phyloP scores from a whole-genome alignment of 176 grass and related monocot genomes.

The Eragrostis nindensis region DNA sequence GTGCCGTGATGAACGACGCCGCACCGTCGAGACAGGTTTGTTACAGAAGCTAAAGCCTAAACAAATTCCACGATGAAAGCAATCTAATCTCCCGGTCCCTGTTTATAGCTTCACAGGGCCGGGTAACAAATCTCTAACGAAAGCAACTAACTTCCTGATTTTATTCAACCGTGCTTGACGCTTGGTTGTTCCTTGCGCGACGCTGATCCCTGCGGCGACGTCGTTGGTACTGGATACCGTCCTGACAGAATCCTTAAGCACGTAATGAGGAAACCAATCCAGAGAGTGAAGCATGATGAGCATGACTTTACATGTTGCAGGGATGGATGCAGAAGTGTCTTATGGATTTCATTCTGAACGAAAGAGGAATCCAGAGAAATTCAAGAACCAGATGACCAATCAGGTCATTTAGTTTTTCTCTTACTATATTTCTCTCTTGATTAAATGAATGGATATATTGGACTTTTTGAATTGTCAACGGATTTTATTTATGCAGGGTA shows the following conservation, averaged over 20 bases:
- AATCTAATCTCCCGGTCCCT: no score
- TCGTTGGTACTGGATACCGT: no score
- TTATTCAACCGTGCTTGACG: no score
- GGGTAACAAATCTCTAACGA: no score
- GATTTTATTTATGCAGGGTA: conserved; percentile 55
- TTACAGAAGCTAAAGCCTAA: no score
- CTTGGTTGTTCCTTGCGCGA: no score
- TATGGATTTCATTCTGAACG: conserved; percentile 95
- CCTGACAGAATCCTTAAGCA: conserved; percentile 26
- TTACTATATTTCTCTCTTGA: conserved; percentile 18
- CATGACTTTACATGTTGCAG: conserved; percentile 52
- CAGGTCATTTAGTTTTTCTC: conserved; percentile 52
- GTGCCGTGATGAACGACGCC: no score
- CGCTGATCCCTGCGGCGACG: no score
- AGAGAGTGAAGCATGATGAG: conserved; percentile 15
- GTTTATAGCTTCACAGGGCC: no score
- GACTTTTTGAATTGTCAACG: conserved; percentile 21
- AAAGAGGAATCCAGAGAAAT: conserved; percentile 89
- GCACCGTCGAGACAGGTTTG: no score
- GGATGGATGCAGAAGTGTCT: conserved; percentile 95
- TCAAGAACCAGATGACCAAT: conserved; percentile 86
- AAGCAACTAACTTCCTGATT: no score
- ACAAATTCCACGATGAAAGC: no score
- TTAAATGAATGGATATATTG: conserved; percentile 29
- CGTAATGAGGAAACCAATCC: not conserved